Conservation (phyloP, 2,329 filamentous ascomycete genomes). For the Nannizziopsis arthrosporioides region DNA sequence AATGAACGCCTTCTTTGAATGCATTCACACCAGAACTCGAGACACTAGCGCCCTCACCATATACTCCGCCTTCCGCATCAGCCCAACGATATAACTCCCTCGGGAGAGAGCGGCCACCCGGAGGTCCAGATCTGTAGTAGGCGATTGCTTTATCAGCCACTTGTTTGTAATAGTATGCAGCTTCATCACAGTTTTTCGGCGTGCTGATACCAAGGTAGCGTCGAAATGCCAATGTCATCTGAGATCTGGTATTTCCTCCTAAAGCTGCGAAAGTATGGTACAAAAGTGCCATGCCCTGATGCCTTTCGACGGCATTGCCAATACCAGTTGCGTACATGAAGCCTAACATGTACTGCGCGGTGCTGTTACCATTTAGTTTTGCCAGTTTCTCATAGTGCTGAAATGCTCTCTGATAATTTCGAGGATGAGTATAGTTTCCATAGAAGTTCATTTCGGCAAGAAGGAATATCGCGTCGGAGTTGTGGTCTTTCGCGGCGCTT, state of each 20-base stretch:
- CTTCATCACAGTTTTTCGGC: constrained; percentile 71
- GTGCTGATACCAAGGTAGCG: constrained; percentile 77
- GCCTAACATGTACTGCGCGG: constrained; percentile 89
- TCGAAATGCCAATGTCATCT: constrained; percentile 88
- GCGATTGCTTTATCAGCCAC: constrained; percentile 86
- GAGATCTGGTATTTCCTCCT: constrained; percentile 66
- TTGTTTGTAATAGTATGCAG: constrained; percentile 77
- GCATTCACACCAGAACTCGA: constrained; percentile 78
- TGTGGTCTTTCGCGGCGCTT: constrained; percentile 44
- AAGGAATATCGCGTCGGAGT: constrained; percentile 73
- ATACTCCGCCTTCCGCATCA: constrained; percentile 83
- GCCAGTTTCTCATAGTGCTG: constrained; percentile 70
- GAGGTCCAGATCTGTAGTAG: constrained; percentile 80
- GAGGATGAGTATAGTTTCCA: constrained; percentile 80
- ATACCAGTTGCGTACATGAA: constrained; percentile 93
- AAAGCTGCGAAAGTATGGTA: constrained; percentile 92
- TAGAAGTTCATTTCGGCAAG: constrained; percentile 94
- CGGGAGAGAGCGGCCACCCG: constrained; percentile 68
- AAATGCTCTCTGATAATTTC: constrained; percentile 69
- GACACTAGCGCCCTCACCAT: constrained; percentile 87
- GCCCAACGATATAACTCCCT: constrained; percentile 73
- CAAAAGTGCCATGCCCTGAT: constrained; percentile 82
- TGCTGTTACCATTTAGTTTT: constrained; percentile 66
- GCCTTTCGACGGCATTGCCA: constrained; percentile 63
- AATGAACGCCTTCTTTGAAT: constrained; percentile 57